Base-by-base conservation (phyloP, 2,329 filamentous ascomycete genomes). In the Beauveria sp. region DNA sequence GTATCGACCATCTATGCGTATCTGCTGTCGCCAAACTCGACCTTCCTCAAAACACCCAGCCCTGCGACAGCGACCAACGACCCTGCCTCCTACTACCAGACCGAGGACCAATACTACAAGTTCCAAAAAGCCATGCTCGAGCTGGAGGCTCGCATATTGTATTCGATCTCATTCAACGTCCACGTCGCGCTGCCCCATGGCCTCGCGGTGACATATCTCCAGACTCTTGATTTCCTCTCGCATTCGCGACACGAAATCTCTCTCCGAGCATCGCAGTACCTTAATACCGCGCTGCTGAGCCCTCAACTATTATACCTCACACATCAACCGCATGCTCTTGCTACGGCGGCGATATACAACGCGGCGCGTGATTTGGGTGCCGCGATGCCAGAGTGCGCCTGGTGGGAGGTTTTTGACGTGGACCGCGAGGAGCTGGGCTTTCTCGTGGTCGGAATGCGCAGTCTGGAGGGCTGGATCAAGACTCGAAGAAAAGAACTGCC, bases 391-490 rank as follows among this genome's bases (percentile, higher is more conserved):
- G 89, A 89, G 65, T 85, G 84, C 53, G 88, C 91, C 65, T 99
- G 95, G 95, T 99, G 95, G 95, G 93, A 97, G 74, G 91, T 98
- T 0, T 98, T 98, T 73, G 95, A 99, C 74, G 90, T 95, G 8
- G 93, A 97, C 69, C 82, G 95, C 56, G 95, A 99, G 77, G 92
- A 96, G 72, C 80, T 99, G 42, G 95, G 95, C 0, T 98, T 98
- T 68, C 75, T 98, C 62, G 92, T 96, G 3, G 90, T 97, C 12
- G 92, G 83, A 0, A 84, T 97, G 83, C 80, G 86, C 64, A 97
- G 93, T 69, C 77, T 96, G 60, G 87, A 89, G 65, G 86, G 84
- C 0, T 91, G 89, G 75, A 85, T 86, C 60, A 76, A 75, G 63
- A 79, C 79, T 48, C 86, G 90, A 69, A 81, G 75, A 68, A 79